phyloP scores from a whole-genome alignment of 768 basidiomycete species.

The Naganishia antarctica region DNA sequence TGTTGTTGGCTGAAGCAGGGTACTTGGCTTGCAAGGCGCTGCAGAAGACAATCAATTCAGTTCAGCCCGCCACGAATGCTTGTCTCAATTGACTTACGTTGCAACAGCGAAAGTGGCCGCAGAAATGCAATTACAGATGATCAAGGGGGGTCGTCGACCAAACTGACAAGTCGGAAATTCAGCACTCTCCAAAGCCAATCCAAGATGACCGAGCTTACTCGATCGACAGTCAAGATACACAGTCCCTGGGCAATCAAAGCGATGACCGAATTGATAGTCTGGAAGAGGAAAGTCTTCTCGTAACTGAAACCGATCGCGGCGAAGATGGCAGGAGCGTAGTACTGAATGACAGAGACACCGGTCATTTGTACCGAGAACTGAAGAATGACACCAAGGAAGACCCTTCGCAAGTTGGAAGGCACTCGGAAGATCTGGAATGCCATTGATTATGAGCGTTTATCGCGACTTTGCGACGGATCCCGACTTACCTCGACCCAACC shows the following conservation, averaged over 20 bases:
- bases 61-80: too few species aligned
- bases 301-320: conserved; percentile 53
- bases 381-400: conserved; percentile 48
- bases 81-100: conserved; percentile 26
- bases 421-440: conserved; percentile 52
- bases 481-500: conserved; percentile 16
- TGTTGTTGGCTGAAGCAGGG: conserved; percentile 24
- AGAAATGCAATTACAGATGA: conserved; percentile 36
- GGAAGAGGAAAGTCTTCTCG: conserved; percentile 53
- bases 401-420: conserved; percentile 32
- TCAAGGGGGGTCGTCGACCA: conserved; percentile 37
- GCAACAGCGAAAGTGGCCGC: conserved; percentile 38
- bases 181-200: conserved; percentile 26
- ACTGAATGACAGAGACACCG: conserved; percentile 58
- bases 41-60: not conserved
- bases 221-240: conserved; percentile 54
- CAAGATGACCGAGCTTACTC: too few species aligned
- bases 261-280: conserved; percentile 57
- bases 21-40: conserved; percentile 28
- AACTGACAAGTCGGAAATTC: too few species aligned
- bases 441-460: conserved; percentile 52
- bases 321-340: conserved; percentile 28
- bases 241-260: conserved; percentile 56
- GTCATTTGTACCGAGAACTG: conserved; percentile 63
- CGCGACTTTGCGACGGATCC: not conserved